Evolutionary conservation across 768 basidiomycete species (phyloP), one percentile per base, ranked within the genome.

Genomic region (Amanita rubescens): DNA sequence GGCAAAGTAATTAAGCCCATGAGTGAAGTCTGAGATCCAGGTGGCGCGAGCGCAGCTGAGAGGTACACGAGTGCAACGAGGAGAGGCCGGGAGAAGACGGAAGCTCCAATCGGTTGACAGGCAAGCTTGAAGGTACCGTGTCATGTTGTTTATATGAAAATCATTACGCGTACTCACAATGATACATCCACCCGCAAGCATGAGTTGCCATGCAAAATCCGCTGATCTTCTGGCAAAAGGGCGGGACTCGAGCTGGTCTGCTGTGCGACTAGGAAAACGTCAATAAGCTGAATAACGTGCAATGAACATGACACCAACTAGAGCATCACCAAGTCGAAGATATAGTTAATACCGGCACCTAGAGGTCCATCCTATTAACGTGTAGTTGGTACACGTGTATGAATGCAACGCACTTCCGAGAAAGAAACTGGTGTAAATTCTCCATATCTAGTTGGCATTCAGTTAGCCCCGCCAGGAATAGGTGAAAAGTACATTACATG

Each of bases 1-100:
- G 89, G 90, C 56, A 94, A 63, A 15, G 80, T 81, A 60, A 95
- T 53, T 52, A 95, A 76, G 5, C 92, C 92, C 73, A 90, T 83
- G 54, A 94, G 63, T 7, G 85, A 87, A 12, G 87, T 84, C 60
- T 80, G 81, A 8, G 81, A 62, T 22, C 84, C 83, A 5, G 79
- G 75, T 20, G 84, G 81, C 3, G 87, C 78, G 42, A 90, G 80
- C 3, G 75, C 62, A 30, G 85, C 82, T 56, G 77, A 77, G 54
- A 93, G 69, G 66, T 92, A 91, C 30, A 78, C 75, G 59, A 93
- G 68, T 58, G 78, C 78, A 59, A 85, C 69, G 41, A 89, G 72
- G 51, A 93, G 71, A 1, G 90, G 76, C 20, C 81, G 81, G 45
- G 76, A 72, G 70, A 89, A 84, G 37, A 84, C 57, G 56, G 68